Evolutionary conservation across 495 filamentous ascomycete genomes (phyloP).

Genomic region (Penicillium paxilli): DNA sequence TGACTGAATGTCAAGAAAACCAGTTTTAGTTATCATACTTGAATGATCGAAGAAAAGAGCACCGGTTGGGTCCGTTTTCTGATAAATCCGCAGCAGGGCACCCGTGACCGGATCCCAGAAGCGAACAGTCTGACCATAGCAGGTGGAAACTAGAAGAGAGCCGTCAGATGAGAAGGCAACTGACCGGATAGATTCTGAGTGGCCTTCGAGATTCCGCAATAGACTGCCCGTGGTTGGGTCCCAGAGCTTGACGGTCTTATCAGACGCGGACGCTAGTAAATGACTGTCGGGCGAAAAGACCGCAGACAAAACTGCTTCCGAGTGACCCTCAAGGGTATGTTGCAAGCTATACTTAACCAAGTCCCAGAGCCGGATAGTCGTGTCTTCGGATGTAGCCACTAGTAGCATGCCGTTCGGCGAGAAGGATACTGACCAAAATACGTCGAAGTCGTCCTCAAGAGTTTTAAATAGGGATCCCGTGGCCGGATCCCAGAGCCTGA

Average conservation of each 20-base stretch:
- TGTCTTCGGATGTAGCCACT: not conserved
- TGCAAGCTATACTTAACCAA: not conserved
- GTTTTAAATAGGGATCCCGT: too few relatives aligned
- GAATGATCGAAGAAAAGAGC: too few relatives aligned
- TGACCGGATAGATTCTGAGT: slow-evolving; percentile 12
- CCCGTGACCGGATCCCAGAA: slow-evolving; percentile 28
- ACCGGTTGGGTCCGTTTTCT: too few relatives aligned
- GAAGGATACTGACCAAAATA: too few relatives aligned
- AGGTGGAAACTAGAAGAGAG: slow-evolving; percentile 26
- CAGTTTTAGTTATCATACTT: too few relatives aligned
- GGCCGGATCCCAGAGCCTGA: too few relatives aligned
- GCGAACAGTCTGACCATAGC: slow-evolving; percentile 27
- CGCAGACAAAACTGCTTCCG: not conserved
- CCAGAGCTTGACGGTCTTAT: slow-evolving; percentile 26
- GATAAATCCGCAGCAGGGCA: too few relatives aligned
- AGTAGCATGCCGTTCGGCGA: slow-evolving; percentile 30
- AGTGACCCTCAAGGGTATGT: slow-evolving; percentile 13
- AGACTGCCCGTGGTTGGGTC: slow-evolving; percentile 10
- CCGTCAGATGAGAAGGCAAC: slow-evolving; percentile 35
- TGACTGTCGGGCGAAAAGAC: slow-evolving; percentile 20
- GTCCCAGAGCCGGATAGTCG: slow-evolving; percentile 31
- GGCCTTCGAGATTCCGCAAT: slow-evolving; percentile 15
- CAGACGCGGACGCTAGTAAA: slow-evolving; percentile 19
- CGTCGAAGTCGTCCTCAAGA: too few relatives aligned
- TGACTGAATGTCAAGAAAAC: too few relatives aligned